A percentile compares a stretch with the other conserved stretches of the same genome.
Conservation (phyloP, 495 filamentous ascomycete species). For the Chaetomidium leptoderma region DNA sequence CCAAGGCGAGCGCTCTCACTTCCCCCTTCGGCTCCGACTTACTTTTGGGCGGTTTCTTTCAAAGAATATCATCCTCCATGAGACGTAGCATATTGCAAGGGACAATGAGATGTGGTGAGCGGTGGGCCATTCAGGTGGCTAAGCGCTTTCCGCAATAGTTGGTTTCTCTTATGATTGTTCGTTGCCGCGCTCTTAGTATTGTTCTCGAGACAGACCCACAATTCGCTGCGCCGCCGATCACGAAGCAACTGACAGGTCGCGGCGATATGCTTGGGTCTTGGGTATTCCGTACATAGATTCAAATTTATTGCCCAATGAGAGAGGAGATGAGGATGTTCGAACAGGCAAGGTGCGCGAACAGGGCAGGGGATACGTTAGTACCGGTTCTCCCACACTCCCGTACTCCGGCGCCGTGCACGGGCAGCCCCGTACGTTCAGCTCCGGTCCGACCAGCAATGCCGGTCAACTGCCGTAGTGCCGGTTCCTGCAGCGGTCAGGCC, state of each 20-base stretch:
- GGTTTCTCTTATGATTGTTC: constrained; percentile 7
- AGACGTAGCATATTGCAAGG: constrained; percentile 6
- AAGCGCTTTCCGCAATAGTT: constrained; percentile 11
- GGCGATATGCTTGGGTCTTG: not conserved
- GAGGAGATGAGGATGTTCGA: no score
- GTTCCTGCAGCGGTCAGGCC: no score
- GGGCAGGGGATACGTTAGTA: no score
- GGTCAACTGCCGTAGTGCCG: no score
- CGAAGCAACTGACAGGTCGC: constrained; percentile 11
- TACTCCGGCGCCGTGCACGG: no score
- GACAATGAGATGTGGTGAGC: constrained; percentile 6
- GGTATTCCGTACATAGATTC: no score
- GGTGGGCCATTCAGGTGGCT: not conserved
- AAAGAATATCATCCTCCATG: constrained; percentile 4
- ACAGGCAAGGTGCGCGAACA: no score
- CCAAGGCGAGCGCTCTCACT: not conserved
- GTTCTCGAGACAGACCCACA: constrained; percentile 16
- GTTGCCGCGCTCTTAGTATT: constrained; percentile 14
- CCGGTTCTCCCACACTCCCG: no score
- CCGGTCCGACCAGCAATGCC: no score
- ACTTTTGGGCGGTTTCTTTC: not conserved
- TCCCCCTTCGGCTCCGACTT: not conserved
- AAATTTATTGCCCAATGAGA: no score
- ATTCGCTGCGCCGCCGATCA: not conserved
- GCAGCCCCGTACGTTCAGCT: no score